phyloP scores from a whole-genome alignment of 768 basidiomycete species.

The Kwoniella sp. region DNA sequence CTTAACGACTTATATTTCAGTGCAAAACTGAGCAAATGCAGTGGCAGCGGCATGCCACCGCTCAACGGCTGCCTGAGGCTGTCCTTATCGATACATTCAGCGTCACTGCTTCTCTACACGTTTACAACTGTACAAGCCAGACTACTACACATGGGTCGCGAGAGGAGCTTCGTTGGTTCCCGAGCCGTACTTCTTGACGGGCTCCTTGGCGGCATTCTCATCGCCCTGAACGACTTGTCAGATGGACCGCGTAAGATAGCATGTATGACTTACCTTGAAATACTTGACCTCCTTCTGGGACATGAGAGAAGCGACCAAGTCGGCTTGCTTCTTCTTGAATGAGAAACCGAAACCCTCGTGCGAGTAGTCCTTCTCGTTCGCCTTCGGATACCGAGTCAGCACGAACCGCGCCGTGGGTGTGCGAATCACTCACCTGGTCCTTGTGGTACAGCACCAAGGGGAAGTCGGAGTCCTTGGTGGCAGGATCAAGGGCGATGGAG shows the following conservation, averaged over 20 bases:
- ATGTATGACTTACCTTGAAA: conserved; percentile 33
- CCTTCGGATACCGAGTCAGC: conserved; percentile 35
- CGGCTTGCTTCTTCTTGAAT: conserved; percentile 54
- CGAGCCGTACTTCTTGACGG: conserved; percentile 39
- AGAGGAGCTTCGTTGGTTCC: conserved; percentile 38
- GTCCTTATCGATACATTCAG: neutral
- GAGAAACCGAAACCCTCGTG: conserved; percentile 53
- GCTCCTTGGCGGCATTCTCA: conserved; percentile 36
- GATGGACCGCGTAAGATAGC: no score
- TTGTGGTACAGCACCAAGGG: conserved; percentile 42
- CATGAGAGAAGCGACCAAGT: conserved; percentile 41
- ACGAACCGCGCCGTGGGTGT: neutral
- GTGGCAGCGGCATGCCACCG: no score
- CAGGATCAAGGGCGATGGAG: conserved; percentile 52
- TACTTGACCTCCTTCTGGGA: conserved; percentile 27
- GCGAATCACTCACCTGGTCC: conserved; percentile 5
- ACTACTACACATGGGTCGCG: conserved; percentile 20
- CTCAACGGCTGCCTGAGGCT: neutral
- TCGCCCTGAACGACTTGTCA: conserved; percentile 20
- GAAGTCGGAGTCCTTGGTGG: conserved; percentile 53
- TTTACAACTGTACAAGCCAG: neutral
- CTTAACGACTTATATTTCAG: no score
- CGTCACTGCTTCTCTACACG: neutral
- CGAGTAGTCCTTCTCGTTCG: conserved; percentile 54
- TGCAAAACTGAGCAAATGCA: no score